phyloP scores from a whole-genome alignment of 2,329 filamentous ascomycete species.

The Harringtonia lauricola region DNA sequence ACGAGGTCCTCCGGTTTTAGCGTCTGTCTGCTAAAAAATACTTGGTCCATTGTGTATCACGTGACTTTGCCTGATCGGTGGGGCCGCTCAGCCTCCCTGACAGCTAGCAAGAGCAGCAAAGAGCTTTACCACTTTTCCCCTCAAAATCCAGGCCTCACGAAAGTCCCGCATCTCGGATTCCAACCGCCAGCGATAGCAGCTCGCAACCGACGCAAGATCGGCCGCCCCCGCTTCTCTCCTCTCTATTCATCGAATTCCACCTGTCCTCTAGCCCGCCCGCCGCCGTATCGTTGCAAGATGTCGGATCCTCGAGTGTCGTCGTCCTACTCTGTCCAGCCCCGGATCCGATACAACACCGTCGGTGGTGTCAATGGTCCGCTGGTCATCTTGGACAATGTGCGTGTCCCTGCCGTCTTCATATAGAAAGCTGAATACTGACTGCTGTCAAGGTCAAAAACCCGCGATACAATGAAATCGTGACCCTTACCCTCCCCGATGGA shows the following conservation, averaged over 20 bases:
- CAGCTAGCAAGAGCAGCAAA: constrained; percentile 1
- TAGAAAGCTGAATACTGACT: no score
- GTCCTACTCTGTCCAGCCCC: constrained; percentile 47
- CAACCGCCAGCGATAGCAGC: background rate
- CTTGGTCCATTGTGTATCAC: no score
- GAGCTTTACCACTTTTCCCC: constrained; percentile 3
- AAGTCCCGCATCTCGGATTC: constrained; percentile 6
- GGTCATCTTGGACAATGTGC: constrained; percentile 92
- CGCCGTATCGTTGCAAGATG: constrained; percentile 21
- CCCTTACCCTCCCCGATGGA: constrained; percentile 89
- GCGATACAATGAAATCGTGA: constrained; percentile 95
- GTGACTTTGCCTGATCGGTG: background rate
- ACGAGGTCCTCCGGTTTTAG: no score
- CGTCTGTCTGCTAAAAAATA: no score
- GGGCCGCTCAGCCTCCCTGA: background rate
- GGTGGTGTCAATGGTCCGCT: constrained; percentile 95
- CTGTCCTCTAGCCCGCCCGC: background rate
- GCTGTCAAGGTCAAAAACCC: constrained; percentile 81
- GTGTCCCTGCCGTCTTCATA: constrained; percentile 18
- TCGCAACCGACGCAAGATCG: background rate
- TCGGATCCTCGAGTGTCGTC: constrained; percentile 47
- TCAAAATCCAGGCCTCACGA: background rate
- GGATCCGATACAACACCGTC: constrained; percentile 93
- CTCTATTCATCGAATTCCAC: background rate
- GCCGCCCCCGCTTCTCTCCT: background rate